These are phyloP conservation scores for Porcisia hertigi DNA, from an alignment of 208 protist genomes.

Conservation along the genomic window DNA sequence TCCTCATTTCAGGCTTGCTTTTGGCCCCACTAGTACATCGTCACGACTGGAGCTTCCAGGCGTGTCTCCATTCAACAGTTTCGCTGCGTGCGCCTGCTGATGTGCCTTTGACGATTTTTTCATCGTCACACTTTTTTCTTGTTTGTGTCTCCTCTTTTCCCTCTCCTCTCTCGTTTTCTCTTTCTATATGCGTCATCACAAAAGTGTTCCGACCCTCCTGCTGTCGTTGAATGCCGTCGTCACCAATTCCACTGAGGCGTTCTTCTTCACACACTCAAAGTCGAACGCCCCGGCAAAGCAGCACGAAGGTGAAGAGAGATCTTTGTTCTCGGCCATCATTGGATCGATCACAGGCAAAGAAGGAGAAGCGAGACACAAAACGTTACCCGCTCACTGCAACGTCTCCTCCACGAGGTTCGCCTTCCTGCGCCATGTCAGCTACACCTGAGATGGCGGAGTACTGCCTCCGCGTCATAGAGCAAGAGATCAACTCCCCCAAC, in stretches of 20 bases:
- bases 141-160: slow-evolving; percentile 1
- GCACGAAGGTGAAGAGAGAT: not conserved
- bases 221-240: not conserved
- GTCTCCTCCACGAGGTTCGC: not conserved
- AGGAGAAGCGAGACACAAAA: slow-evolving; percentile 1
- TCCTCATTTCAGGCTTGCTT: not conserved
- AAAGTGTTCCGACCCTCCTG: not conserved
- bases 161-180: not conserved
- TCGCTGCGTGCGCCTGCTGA: not conserved
- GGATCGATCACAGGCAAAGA: not conserved
- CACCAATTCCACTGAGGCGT: not conserved
- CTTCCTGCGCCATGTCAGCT: slow-evolving; percentile 36
- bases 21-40: not conserved
- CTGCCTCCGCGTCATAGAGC: slow-evolving; percentile 76
- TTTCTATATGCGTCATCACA: not conserved
- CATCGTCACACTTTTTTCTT: not conserved
- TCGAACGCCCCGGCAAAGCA: not conserved
- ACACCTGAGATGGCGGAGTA: slow-evolving; percentile 87
- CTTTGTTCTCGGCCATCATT: not conserved
- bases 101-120: not conserved
- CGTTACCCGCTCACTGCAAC: not conserved
- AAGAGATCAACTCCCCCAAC: slow-evolving; percentile 37
- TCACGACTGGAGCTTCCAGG: not conserved
- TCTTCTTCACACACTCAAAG: slow-evolving; percentile 2
- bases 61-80: too few species aligned